Evolutionary conservation across 2,329 filamentous ascomycete genomes (phyloP).

Genomic region (Cercospora beticola): DNA sequence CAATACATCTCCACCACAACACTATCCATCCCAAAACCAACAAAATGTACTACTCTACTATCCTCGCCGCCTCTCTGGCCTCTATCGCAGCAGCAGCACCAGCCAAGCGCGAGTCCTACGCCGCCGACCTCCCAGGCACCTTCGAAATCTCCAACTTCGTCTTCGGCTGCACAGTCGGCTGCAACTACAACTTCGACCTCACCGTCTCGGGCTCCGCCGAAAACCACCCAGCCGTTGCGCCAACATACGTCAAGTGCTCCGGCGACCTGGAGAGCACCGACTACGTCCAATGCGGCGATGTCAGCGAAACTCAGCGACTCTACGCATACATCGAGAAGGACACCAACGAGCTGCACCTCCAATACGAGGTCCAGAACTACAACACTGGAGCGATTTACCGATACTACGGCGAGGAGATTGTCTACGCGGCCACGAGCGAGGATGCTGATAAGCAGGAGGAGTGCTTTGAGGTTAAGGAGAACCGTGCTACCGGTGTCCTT

Average conservation of each 20-base stretch:
- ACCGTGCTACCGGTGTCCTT: slow-evolving; percentile 16
- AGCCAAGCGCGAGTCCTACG: not conserved
- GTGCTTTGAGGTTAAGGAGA: slow-evolving; percentile 25
- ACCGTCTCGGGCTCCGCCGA: slow-evolving; percentile 15
- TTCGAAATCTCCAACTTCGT: slow-evolving; percentile 31
- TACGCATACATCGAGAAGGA: slow-evolving; percentile 27
- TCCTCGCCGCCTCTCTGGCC: slow-evolving; percentile 25
- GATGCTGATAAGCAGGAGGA: slow-evolving; percentile 23
- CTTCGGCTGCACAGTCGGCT: slow-evolving; percentile 30
- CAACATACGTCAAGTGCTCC: slow-evolving; percentile 20
- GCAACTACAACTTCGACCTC: slow-evolving; percentile 29
- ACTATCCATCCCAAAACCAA: not conserved
- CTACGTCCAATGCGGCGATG: slow-evolving; percentile 28
- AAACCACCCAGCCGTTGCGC: slow-evolving; percentile 24
- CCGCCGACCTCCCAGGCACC: slow-evolving; percentile 4
- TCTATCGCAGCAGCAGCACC: slow-evolving; percentile 23
- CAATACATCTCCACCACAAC: not conserved
- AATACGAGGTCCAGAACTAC: slow-evolving; percentile 21
- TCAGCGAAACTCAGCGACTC: slow-evolving; percentile 20
- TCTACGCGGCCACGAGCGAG: slow-evolving; percentile 27
- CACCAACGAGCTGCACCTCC: slow-evolving; percentile 25
- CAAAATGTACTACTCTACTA: slow-evolving; percentile 26
- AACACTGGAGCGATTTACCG: slow-evolving; percentile 9
- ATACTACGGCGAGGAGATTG: slow-evolving; percentile 26
- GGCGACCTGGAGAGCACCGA: slow-evolving; percentile 23